phyloP scores from a whole-genome alignment of 1,284 basidiomycete genomes.

The Xanthoconium separans region DNA sequence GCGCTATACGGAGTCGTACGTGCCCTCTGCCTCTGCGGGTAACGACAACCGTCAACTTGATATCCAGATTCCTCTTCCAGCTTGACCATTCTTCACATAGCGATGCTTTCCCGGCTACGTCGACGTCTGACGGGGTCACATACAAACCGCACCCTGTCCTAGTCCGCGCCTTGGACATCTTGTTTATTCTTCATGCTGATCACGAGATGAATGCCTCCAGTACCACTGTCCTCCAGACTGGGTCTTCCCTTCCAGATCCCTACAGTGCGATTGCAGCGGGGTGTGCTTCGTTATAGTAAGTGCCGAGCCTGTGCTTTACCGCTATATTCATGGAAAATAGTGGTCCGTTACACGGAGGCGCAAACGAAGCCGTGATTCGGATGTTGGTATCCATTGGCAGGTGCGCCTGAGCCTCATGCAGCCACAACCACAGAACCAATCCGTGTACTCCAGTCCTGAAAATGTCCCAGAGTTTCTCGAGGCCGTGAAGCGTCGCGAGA shows the following conservation, averaged over 20 bases:
- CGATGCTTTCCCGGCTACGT: constrained; percentile 39
- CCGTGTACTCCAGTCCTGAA: constrained; percentile 50
- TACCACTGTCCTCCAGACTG: constrained; percentile 82
- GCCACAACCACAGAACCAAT: background rate
- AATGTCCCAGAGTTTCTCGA: constrained; percentile 85
- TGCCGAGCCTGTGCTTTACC: constrained; percentile 9
- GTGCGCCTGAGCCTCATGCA: constrained; percentile 38
- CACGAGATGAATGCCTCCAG: constrained; percentile 85
- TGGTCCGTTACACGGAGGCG: constrained; percentile 83
- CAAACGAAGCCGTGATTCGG: constrained; percentile 86
- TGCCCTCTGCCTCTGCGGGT: constrained; percentile 13
- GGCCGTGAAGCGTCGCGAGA: constrained; percentile 82
- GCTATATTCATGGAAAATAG: constrained; percentile 35
- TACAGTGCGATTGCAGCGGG: constrained; percentile 85
- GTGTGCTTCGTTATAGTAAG: constrained; percentile 81
- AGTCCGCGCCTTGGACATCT: constrained; percentile 79
- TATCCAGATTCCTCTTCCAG: constrained; percentile 76
- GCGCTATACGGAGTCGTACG: constrained; percentile 80
- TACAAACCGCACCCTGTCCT: constrained; percentile 81
- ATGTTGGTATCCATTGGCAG: constrained; percentile 87
- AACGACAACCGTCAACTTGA: background rate
- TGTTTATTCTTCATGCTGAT: constrained; percentile 87
- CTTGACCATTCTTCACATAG: constrained; percentile 67
- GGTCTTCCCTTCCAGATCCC: constrained; percentile 84
- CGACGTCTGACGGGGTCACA: constrained; percentile 28